Evolutionary conservation across 2,329 filamentous ascomycete species (phyloP), one percentile per base, ranked within the genome.

Genomic region (Huntiella bhutanensis): DNA sequence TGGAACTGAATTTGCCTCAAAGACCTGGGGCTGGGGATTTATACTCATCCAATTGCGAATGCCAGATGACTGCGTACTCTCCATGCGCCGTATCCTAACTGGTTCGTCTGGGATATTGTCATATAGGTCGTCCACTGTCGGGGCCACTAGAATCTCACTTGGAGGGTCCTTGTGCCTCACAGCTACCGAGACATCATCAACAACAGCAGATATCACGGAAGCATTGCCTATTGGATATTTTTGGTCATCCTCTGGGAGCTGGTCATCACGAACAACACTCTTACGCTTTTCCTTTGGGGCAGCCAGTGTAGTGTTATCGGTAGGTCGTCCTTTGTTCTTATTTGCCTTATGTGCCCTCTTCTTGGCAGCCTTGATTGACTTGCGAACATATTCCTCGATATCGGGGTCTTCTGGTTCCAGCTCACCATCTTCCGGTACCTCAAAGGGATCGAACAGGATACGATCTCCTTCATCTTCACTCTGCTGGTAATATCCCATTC

Each of bases 401-500:
- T 71, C 63, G 2, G 65, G 61, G 43, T 71, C 64, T 6, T 65
- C 60, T 4, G 60, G 55, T 33, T 58, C 54, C 45, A 71, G 54
- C 8, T 58, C 57, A 3, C 70, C 67, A 3, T 63, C 61, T 10
- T 66, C 59, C 4, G 71, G 72, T 22, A 64, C 63, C 52, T 75
- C 67, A 54, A 74, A 76, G 6, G 68, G 67, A 51, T 77, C 70
- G 49, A 76, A 77, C 3, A 76, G 56, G 55, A 76, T 76, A 54
- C 63, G 71, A 55, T 42, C 40, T 16, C 33, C n/a, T 13, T 13
- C n/a, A 13, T 42, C 33, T 52, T 73, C 69, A 49, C 73, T 70
- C 53, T 73, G 71, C 48, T 75, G 67, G 54, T 75, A 77, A 56
- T 75, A 76, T 7, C 71, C 72, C 63, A 73, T 69, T 12, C 73